These are phyloP conservation scores for Hirsutella minnesotensis DNA, from an alignment of 2,329 filamentous ascomycete genomes.

Conservation along the genomic window DNA sequence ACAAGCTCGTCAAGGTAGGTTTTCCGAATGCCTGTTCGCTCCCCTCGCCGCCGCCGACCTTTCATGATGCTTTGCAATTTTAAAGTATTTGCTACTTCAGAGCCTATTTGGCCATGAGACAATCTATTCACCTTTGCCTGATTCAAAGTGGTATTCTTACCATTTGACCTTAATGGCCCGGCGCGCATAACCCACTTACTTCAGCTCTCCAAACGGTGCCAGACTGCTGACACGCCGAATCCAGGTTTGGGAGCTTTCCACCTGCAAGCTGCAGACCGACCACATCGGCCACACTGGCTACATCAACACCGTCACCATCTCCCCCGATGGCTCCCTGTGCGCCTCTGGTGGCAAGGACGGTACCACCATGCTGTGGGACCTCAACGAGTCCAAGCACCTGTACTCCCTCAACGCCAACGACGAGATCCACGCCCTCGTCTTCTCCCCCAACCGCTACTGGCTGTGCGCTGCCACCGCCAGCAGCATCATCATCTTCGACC, in stretches of 20 bases:
- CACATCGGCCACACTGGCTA: constrained; percentile 99
- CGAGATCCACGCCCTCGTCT: constrained; percentile 99
- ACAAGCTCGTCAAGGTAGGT: constrained; percentile 99
- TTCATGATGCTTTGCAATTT: constrained; percentile 80
- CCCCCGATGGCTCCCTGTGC: constrained; percentile 96
- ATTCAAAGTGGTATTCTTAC: neutral
- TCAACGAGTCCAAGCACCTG: constrained; percentile 99
- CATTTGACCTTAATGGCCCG: neutral
- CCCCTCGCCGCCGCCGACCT: neutral
- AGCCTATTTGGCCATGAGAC: constrained; percentile 94
- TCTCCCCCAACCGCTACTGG: constrained; percentile 99
- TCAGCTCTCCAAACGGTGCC: neutral
- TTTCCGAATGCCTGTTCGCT: constrained; percentile 4
- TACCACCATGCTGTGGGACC: constrained; percentile 99
- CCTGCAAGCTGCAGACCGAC: constrained; percentile 99
- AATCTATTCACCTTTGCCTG: constrained; percentile 70
- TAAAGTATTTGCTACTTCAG: constrained; percentile 99
- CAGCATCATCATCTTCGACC: constrained; percentile 99
- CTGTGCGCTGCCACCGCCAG: constrained; percentile 94
- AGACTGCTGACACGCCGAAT: constrained; percentile 3
- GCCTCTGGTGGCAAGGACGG: constrained; percentile 99
- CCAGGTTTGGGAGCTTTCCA: constrained; percentile 98
- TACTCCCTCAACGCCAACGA: constrained; percentile 99
- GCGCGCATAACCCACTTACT: neutral
- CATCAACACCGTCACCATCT: constrained; percentile 99